Evolutionary conservation across 2,329 filamentous ascomycete species (phyloP).

Genomic region (Claviceps humidiphila): DNA sequence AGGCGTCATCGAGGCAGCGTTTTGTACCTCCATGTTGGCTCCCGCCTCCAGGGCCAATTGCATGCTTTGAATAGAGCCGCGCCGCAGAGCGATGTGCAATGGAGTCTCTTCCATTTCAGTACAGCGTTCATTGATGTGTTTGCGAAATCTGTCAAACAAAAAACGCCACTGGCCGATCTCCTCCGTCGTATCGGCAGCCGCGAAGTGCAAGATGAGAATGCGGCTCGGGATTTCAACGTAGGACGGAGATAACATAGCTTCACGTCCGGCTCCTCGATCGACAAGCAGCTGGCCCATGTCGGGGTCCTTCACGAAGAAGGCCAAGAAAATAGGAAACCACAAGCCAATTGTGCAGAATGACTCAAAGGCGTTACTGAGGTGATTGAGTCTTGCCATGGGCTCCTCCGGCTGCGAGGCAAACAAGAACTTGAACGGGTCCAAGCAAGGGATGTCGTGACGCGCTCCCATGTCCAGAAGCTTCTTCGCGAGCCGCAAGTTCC

Average conservation of each 20-base stretch:
- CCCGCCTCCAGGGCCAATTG: neutral
- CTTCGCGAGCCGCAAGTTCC: neutral
- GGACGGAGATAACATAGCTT: neutral
- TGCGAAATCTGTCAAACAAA: neutral
- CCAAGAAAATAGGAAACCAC: constrained; percentile 2
- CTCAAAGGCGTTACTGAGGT: neutral
- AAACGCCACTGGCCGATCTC: neutral
- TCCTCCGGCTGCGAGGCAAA: neutral
- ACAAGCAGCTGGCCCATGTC: constrained; percentile 1
- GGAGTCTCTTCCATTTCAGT: neutral
- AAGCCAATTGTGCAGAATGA: neutral
- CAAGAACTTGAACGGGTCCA: neutral
- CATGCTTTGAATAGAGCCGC: neutral
- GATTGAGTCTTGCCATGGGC: neutral
- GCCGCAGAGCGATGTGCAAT: neutral
- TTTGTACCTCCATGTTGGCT: neutral
- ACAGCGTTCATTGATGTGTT: neutral
- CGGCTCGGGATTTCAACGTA: no score
- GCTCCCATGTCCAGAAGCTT: neutral
- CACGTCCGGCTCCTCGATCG: neutral
- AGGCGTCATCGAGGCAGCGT: neutral
- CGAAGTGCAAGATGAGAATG: neutral
- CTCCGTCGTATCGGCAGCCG: neutral
- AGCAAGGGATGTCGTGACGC: neutral
- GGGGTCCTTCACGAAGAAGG: neutral